phyloP scores from a whole-genome alignment of 2,329 filamentous ascomycete genomes.

The Penicillium sp. region DNA sequence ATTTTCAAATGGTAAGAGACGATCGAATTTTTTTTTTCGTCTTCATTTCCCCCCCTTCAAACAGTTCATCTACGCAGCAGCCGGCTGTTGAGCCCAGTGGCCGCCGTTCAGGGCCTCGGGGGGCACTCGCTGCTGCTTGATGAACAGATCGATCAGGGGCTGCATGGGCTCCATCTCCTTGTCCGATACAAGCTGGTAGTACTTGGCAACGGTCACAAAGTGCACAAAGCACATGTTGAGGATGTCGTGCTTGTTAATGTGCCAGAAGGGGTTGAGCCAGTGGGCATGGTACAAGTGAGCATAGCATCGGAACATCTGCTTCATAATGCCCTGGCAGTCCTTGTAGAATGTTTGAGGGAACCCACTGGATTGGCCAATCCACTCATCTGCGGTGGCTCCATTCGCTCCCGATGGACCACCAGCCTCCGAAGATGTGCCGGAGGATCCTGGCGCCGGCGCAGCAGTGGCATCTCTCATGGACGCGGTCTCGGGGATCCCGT shows the following conservation, averaged over 20 bases:
- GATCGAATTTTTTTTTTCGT: not conserved
- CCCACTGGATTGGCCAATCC: constrained; percentile 86
- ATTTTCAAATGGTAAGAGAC: not conserved
- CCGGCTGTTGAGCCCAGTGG: constrained; percentile 37
- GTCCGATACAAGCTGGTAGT: constrained; percentile 75
- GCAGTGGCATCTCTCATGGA: constrained; percentile 47
- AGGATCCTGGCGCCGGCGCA: constrained; percentile 32
- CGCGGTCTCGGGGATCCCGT: constrained; percentile 52
- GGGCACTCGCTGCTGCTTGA: constrained; percentile 80
- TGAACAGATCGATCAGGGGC: constrained; percentile 85
- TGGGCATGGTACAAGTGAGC: constrained; percentile 97
- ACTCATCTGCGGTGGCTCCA: constrained; percentile 48
- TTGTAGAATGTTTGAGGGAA: constrained; percentile 86
- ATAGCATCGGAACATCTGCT: constrained; percentile 98
- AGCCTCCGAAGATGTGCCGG: constrained; percentile 24
- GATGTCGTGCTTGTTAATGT: constrained; percentile 64
- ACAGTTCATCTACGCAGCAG: constrained; percentile 21
- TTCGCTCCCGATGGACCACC: constrained; percentile 50
- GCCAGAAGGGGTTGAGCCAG: constrained; percentile 77
- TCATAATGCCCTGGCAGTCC: constrained; percentile 89
- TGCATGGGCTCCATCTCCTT: constrained; percentile 95
- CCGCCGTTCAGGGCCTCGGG: constrained; percentile 50
- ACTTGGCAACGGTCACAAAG: constrained; percentile 73
- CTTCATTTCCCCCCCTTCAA: constrained; percentile 1
- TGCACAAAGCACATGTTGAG: constrained; percentile 84